phyloP scores from a whole-genome alignment of 2,329 filamentous ascomycete species.

The Neurospora sp. region DNA sequence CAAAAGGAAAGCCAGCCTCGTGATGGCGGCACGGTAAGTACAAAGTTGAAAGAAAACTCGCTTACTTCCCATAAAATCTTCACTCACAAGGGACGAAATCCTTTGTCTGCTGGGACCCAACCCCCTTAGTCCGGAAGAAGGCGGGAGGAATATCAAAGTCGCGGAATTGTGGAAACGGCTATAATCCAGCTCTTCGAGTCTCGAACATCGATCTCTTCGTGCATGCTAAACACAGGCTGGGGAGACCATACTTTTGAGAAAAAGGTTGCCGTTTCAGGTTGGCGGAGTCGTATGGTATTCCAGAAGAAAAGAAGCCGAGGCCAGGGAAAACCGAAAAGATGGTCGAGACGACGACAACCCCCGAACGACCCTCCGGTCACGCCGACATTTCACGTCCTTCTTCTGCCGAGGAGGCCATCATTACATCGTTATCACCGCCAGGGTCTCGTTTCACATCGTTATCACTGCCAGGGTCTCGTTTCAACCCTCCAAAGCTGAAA shows the following conservation, averaged over 20 bases:
- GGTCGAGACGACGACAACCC: background rate
- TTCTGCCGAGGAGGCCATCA: background rate
- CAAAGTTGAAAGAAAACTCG: background rate
- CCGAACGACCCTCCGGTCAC: background rate
- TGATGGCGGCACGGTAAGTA: background rate
- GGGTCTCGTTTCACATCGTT: background rate
- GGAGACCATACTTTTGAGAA: background rate
- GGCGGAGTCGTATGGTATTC: background rate
- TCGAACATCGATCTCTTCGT: background rate
- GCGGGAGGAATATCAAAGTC: background rate
- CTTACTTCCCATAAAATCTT: background rate
- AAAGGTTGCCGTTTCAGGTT: background rate
- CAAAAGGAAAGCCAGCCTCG: background rate
- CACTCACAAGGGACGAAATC: background rate
- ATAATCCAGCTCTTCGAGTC: background rate
- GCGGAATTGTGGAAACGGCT: background rate
- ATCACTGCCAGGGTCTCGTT: background rate
- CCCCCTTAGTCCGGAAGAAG: background rate
- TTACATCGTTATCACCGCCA: background rate
- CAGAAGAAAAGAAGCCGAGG: background rate
- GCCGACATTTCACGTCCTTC: background rate
- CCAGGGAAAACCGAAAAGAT: background rate
- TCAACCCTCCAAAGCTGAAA: constrained; percentile 6
- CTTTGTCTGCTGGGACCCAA: background rate
- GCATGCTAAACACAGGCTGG: background rate